phyloP scores from a whole-genome alignment of 257 asterid genomes.

The Misopates orontium region DNA sequence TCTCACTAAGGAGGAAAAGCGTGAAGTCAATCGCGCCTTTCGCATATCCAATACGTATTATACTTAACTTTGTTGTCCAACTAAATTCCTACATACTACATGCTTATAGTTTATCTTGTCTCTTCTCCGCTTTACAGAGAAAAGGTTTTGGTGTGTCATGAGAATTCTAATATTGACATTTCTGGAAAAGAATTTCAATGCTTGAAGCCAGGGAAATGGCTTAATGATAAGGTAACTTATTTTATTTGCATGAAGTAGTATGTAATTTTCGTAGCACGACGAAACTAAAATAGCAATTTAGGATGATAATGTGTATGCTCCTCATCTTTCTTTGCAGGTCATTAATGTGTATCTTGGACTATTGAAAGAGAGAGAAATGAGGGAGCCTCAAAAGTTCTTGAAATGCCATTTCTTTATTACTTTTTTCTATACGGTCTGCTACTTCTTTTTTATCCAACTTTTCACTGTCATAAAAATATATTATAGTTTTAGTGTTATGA shows the following conservation, averaged over 20 bases:
- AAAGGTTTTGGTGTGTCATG: slow-evolving; percentile 51
- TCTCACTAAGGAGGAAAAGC: slow-evolving; percentile 49
- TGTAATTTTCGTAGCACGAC: neutral
- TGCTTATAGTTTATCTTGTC: slow-evolving; percentile 12
- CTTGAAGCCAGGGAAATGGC: slow-evolving; percentile 58
- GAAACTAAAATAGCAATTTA: neutral
- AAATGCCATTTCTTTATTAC: slow-evolving; percentile 87
- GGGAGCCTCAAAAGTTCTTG: slow-evolving; percentile 78
- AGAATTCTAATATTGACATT: slow-evolving; percentile 51
- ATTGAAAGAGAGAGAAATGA: slow-evolving; percentile 85
- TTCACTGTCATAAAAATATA: too few relatives aligned
- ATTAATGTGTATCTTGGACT: slow-evolving; percentile 83
- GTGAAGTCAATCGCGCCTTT: slow-evolving; percentile 39
- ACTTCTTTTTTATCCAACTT: neutral
- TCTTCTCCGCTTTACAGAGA: slow-evolving; percentile 28
- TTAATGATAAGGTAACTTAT: slow-evolving; percentile 55
- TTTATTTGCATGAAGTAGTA: neutral
- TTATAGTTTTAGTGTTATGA: too few relatives aligned
- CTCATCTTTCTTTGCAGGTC: slow-evolving; percentile 52
- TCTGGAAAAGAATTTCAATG: slow-evolving; percentile 55
- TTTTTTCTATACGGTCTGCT: slow-evolving; percentile 28
- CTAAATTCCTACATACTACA: neutral
- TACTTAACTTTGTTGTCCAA: neutral
- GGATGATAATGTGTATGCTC: neutral
- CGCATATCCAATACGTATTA: slow-evolving; percentile 40